Evolutionary conservation across 345 rosid genomes (phyloP).

Genomic region (Theobroma cacao): DNA sequence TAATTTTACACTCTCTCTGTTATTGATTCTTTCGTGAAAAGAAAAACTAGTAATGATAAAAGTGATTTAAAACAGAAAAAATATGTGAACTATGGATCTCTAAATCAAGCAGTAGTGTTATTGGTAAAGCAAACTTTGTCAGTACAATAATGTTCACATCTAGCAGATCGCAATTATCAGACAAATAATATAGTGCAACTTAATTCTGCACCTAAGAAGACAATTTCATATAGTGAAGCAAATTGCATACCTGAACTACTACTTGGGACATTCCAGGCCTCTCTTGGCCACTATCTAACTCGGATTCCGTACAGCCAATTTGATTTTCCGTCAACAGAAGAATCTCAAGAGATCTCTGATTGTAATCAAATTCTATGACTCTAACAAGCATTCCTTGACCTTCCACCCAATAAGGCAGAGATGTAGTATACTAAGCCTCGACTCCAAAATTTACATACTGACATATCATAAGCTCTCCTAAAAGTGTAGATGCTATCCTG

Average conservation of each 20-base stretch:
- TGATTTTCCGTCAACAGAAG: conserved; percentile 8
- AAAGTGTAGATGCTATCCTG: conserved; percentile 19
- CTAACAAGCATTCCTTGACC: conserved; percentile 10
- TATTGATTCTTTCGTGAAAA: not conserved
- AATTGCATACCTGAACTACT: conserved; percentile 4
- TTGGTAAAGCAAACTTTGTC: not conserved
- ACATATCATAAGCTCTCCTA: conserved; percentile 7
- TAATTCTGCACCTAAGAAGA: not conserved
- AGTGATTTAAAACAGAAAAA: not conserved
- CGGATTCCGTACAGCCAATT: not conserved
- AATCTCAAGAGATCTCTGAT: not conserved
- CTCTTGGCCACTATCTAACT: not conserved
- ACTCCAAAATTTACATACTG: conserved; percentile 12
- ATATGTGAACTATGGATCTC: not conserved
- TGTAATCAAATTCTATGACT: not conserved
- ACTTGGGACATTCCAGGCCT: not conserved
- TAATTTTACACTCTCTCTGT: not conserved
- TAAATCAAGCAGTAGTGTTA: not conserved
- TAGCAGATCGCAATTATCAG: not conserved
- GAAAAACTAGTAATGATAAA: not conserved
- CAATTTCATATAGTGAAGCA: not conserved
- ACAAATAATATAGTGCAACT: not conserved
- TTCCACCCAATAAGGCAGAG: conserved; percentile 3
- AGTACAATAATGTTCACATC: not conserved
- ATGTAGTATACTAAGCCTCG: conserved; percentile 3